These are phyloP conservation scores for Forsythia suspensa DNA, from an alignment of 257 asterid species.

Conservation along the genomic window DNA sequence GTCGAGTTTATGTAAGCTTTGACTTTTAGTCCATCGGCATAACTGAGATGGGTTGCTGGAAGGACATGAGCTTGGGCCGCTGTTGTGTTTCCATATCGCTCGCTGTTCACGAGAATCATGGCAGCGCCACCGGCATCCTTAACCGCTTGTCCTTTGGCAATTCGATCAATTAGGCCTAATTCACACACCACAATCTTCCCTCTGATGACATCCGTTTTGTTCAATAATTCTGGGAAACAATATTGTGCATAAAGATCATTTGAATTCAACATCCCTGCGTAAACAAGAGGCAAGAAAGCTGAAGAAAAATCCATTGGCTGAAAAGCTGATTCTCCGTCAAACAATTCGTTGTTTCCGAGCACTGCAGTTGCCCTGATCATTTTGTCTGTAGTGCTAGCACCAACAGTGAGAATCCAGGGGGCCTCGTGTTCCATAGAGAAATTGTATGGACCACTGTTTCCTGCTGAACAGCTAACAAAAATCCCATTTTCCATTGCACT, in stretches of 20 bases:
- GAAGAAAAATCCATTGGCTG: constrained; percentile 32
- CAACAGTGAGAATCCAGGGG: constrained; percentile 57
- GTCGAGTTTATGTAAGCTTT: constrained; percentile 30
- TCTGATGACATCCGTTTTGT: background rate
- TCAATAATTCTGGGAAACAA: constrained; percentile 25
- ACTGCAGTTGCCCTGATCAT: constrained; percentile 31
- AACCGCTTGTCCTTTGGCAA: constrained; percentile 17
- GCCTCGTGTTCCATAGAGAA: constrained; percentile 19
- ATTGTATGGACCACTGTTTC: constrained; percentile 26
- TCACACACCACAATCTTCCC: constrained; percentile 31
- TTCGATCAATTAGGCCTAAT: background rate
- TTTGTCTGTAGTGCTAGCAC: constrained; percentile 49
- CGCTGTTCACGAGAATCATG: constrained; percentile 18
- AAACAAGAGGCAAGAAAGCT: constrained; percentile 29
- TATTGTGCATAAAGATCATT: constrained; percentile 13
- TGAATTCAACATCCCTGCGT: constrained; percentile 19
- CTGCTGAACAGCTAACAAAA: constrained; percentile 47
- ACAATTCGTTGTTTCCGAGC: constrained; percentile 33
- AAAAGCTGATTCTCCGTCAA: constrained; percentile 35
- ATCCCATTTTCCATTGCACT: constrained; percentile 47
- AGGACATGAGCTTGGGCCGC: constrained; percentile 17
- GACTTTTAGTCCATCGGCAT: constrained; percentile 28
- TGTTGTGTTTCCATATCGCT: background rate
- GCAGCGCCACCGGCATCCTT: constrained; percentile 34
- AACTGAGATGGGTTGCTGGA: constrained; percentile 31